phyloP scores from a whole-genome alignment of 768 basidiomycete genomes.

The Termitomyces heimii region DNA sequence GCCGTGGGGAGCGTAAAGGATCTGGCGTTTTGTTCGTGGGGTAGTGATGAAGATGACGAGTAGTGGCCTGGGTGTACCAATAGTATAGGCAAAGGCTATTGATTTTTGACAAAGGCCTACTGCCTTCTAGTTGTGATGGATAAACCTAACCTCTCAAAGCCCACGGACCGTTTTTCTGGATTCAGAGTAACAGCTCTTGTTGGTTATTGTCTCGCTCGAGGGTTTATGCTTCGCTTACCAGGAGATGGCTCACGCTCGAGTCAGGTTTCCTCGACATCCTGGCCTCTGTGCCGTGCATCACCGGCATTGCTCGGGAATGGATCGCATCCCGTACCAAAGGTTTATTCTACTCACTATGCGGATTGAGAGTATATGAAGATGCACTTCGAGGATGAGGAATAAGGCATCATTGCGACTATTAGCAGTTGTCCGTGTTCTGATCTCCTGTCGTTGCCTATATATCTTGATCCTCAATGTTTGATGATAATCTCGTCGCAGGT shows the following conservation, averaged over 20 bases:
- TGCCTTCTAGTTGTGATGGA: too few relatives aligned
- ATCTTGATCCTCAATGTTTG: not conserved
- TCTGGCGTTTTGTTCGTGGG: not conserved
- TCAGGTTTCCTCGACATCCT: conserved; percentile 61
- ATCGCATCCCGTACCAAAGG: conserved; percentile 43
- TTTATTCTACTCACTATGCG: conserved; percentile 44
- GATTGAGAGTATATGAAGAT: conserved; percentile 85
- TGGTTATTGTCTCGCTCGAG: conserved; percentile 69
- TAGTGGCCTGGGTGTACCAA: too few relatives aligned
- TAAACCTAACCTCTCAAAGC: too few relatives aligned
- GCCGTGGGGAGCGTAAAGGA: not conserved
- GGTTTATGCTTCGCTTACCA: conserved; percentile 73
- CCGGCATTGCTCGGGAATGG: conserved; percentile 67
- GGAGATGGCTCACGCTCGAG: conserved; percentile 35
- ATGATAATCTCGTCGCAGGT: not conserved
- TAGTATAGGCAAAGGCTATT: too few relatives aligned
- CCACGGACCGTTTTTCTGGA: conserved; percentile 81
- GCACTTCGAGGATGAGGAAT: conserved; percentile 84
- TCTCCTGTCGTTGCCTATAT: not conserved
- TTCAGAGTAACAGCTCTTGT: conserved; percentile 70
- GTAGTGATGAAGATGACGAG: not conserved
- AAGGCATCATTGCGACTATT: not conserved
- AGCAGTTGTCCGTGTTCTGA: not conserved
- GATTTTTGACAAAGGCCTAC: too few relatives aligned
- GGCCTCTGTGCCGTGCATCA: conserved; percentile 82